Base-by-base conservation (phyloP, 2,329 filamentous ascomycete genomes). In the Aureobasidium sp. region DNA sequence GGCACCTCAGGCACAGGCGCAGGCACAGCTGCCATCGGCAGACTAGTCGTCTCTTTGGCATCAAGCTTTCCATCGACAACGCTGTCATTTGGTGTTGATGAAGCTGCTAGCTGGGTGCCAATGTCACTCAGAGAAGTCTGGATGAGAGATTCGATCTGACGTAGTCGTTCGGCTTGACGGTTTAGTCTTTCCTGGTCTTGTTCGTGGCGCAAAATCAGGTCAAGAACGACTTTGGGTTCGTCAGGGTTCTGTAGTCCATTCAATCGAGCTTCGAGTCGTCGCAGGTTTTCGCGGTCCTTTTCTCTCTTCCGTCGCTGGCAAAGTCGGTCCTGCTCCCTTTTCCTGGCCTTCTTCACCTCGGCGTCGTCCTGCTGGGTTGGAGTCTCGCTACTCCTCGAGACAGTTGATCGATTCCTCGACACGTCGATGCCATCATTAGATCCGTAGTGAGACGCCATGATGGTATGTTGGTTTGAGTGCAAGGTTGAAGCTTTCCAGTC, bases 241-340 rank as follows among this genome's bases (percentile, higher is more conserved):
- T 61, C 50, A 3, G 49, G 39, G 27, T 61, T 61, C 21, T 61
- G 59, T 10, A 61, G n/a, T 48, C 59, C 59, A 41, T 54, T 61
- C 16, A 61, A 29, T 61, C 59, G 48, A 37, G 59, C 59, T 50
- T 61, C 59, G 49, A 61, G 59, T 45, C 59, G 59, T 47, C 59
- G 59, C 30, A 61, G 50, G 21, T 61, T 61, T 6, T 61, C 59
- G 49, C 59, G 59, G 59, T 61, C 59, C 50, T 61, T 61, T 55
- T 61, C 59, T 53, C 59, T 39, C 49, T 61, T 61, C 13, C 59
- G 49, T 25, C 59, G 49, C 15, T 61, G 59, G 48, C 59, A 61
- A 13, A 61, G 48, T 25, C 59, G 59, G 42, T 61, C 59, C 27
- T 61, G 59, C n/a, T 61, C 59, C 11, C 59, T 30, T 13, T 61